These are phyloP conservation scores for Talaromyces nanjingensis DNA, from an alignment of 495 filamentous ascomycete genomes.

Conservation along the genomic window DNA sequence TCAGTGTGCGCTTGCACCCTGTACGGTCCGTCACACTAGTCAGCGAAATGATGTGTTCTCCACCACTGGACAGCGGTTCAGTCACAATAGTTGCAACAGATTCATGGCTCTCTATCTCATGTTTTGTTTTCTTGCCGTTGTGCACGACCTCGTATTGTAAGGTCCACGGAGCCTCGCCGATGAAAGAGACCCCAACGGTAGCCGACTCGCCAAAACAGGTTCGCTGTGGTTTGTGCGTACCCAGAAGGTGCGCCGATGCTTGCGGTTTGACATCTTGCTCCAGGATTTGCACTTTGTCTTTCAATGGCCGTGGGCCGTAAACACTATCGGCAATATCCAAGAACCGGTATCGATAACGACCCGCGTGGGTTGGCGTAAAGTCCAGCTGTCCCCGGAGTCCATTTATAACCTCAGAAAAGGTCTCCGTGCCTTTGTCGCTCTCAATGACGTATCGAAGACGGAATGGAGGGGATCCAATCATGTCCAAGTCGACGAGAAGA, in stretches of 20 bases:
- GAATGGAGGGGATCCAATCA: conserved; percentile 89
- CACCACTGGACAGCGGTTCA: conserved; percentile 63
- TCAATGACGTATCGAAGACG: conserved; percentile 63
- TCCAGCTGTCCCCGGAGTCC: conserved; percentile 73
- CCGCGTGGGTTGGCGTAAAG: conserved; percentile 72
- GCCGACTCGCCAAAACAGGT: conserved; percentile 79
- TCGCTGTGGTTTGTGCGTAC: conserved; percentile 42
- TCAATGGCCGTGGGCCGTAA: conserved; percentile 50
- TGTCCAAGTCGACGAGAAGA: conserved; percentile 74
- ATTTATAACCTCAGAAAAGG: conserved; percentile 44
- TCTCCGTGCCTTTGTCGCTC: conserved; percentile 47
- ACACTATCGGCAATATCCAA: conserved; percentile 70
- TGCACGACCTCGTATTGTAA: conserved; percentile 93
- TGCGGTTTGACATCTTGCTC: conserved; percentile 91
- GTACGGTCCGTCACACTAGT: conserved; percentile 78
- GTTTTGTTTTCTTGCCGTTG: conserved; percentile 69
- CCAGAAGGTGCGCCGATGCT: conserved; percentile 67
- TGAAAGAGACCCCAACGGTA: conserved; percentile 61
- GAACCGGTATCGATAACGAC: conserved; percentile 82
- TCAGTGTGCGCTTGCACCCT: conserved; percentile 75
- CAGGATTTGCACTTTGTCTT: conserved; percentile 50
- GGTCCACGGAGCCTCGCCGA: conserved; percentile 79
- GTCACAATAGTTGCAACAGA: conserved; percentile 64
- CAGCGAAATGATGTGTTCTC: conserved; percentile 79
- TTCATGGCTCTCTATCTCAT: conserved; percentile 54